Base-by-base conservation (phyloP, 352 stramenopile species). In the Phytophthora sansomeana region DNA sequence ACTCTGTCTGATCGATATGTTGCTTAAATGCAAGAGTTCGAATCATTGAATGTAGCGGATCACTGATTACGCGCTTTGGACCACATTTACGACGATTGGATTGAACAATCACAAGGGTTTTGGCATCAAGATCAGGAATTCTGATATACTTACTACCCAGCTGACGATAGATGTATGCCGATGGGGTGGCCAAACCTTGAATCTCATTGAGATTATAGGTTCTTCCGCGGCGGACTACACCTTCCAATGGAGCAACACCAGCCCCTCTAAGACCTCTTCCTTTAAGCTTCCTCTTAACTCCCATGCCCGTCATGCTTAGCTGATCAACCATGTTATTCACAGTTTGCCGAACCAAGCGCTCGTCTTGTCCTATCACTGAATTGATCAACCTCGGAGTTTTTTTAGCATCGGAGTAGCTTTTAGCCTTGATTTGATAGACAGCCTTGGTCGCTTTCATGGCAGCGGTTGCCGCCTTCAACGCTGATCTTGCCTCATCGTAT, bases 321-420 rank as follows among this genome's bases (percentile, higher is more conserved):
- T 46, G 50, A 58, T 30, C 36, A 58, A 58, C 50, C 50, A 58
- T 58, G 50, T 58, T 58, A 58, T 58, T 58, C 35, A 48, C 24
- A 58, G 50, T 58, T 58, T 58, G 50, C 21, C 50, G 50, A 58
- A 48, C 36, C 36, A 36, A 39, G 50, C 30, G 41, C 26, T 62
- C 33, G 30, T 51, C 52, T 41, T 51, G 42, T 32, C n/a, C 42
- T 28, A 30, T 49, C 42, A 49, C 13, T 28, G 11, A 49, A 49
- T 28, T 49, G 17, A 32, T 28, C 42, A 28, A 49, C 17, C 10
- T 32, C 24, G 10, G 32, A 16, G 32, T 38, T 9, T 49, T 32
- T 49, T 49, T 49, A 49, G 42, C 42, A 32, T 49, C 17, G 19
- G 28, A 29, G n/a, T 54, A 54, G n/a, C 16, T 21, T 30, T 54